Evolutionary conservation across 148 eudicot species (phyloP).

Genomic region (Rhododendron griersonianum): DNA sequence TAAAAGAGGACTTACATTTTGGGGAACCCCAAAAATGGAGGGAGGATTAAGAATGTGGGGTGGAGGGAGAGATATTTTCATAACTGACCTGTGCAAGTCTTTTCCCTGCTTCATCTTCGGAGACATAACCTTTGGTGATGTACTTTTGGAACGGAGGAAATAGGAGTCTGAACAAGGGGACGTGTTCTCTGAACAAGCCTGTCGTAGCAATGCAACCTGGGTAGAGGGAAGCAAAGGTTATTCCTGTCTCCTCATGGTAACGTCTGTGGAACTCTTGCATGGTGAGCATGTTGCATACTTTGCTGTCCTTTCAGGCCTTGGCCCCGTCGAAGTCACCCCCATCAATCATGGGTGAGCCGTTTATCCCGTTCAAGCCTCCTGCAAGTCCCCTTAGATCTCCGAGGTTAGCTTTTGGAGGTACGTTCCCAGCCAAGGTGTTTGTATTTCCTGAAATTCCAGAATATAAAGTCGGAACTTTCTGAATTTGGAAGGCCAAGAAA

Average conservation of each 20-base stretch:
- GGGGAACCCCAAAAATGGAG: background rate
- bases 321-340: constrained; percentile 93
- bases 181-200: constrained; percentile 76
- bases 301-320: constrained; percentile 92
- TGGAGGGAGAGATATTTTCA: background rate
- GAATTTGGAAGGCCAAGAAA: background rate
- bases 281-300: constrained; percentile 96
- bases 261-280: constrained; percentile 92
- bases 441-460: constrained; percentile 54
- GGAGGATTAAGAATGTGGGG: background rate
- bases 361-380: constrained; percentile 60
- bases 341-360: constrained; percentile 83
- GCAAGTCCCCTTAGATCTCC: constrained; percentile 81
- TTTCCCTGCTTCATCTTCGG: constrained; percentile 84
- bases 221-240: constrained; percentile 81
- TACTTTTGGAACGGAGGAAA: constrained; percentile 94
- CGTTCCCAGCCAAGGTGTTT: constrained; percentile 86
- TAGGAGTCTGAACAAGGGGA: constrained; percentile 66
- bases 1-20: background rate
- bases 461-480: background rate
- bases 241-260: constrained; percentile 74
- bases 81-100: constrained; percentile 81
- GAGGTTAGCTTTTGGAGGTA: constrained; percentile 90
- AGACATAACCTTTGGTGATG: constrained; percentile 85
- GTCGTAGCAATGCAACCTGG: constrained; percentile 93